Evolutionary conservation across 2,329 filamentous ascomycete genomes (phyloP), one percentile per base, ranked within the genome.

Genomic region (Calonectria fujianensis): DNA sequence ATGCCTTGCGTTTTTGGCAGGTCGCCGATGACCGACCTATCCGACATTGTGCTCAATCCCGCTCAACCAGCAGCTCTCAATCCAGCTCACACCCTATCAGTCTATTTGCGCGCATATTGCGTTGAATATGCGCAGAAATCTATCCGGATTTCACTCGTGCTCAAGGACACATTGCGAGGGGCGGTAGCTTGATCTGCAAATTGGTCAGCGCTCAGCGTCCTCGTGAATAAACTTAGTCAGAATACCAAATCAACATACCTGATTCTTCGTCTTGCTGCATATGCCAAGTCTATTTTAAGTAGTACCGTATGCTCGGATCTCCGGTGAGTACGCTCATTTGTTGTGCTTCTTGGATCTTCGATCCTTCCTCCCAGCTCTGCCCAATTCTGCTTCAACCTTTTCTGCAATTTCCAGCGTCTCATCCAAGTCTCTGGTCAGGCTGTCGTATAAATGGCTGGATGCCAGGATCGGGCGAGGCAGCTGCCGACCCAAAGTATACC

Each of bases 391-490:
- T n/a, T 69, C 37, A 14, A 69, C 18, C 29, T 45, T 57, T 24
- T 31, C 48, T 1, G 29, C 29, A 10, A 45, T 67, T 54, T 31
- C 61, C 35, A 50, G 52, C 11, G 39, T 41, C n/a, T 54, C 57
- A 18, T 45, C 50, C 31, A 39, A 41, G 10, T 66, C 59, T 13
- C 45, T 67, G 7, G 51, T 16, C 5, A 59, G n/a, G 37, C 45
- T 66, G 37, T 72, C 67, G 24, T 69, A 63, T 64, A 78, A 79
- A 59, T 73, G 77, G 4, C 73, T 75, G 14, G 80, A 80, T 18
- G 68, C 78, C 57, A 81, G 77, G 57, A 84, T 80, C 1, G 83
- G 83, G 20, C 83, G 79, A 13, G 83, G 83, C 9, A 84, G 76
- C 69, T 83, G 82, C 35, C 82, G 81, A 27, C 74, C 77, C 32